Conservation (phyloP, 441 rosid genomes). For the Syzygium malaccense region DNA sequence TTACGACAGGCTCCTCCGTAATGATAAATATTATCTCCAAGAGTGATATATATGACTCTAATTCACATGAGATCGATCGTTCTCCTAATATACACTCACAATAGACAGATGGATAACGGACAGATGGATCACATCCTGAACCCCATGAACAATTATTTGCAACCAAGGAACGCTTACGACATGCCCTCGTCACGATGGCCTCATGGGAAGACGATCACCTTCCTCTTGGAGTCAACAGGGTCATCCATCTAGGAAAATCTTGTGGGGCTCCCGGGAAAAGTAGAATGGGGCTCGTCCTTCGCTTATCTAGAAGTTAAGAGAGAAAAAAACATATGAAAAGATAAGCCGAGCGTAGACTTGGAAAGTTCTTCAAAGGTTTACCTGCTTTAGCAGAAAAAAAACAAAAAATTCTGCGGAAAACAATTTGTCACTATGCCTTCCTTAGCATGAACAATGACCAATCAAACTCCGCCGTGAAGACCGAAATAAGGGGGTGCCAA, state of each 20-base stretch:
- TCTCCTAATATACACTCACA: neutral
- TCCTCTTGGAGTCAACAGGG: neutral
- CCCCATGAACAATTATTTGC: neutral
- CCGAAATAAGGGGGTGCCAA: neutral
- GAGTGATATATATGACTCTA: neutral
- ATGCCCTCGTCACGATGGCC: neutral
- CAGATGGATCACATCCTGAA: neutral
- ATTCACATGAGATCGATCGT: neutral
- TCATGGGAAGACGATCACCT: neutral
- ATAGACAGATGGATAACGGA: neutral
- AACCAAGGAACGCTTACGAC: neutral
- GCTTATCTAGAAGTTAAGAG: neutral
- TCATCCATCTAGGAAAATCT: neutral
- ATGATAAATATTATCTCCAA: neutral
- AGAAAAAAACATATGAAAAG: too few relatives aligned
- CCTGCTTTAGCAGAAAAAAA: neutral
- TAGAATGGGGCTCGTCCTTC: neutral
- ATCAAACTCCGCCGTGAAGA: neutral
- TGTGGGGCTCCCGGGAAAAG: neutral
- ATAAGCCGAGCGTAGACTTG: neutral
- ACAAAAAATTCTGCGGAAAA: neutral
- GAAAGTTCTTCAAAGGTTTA: neutral
- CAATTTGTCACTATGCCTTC: neutral
- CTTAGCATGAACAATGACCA: neutral
- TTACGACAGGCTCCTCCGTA: neutral